These are phyloP conservation scores for Rhodomyrtus psidioides DNA, from an alignment of 441 rosid genomes.

Conservation along the genomic window DNA sequence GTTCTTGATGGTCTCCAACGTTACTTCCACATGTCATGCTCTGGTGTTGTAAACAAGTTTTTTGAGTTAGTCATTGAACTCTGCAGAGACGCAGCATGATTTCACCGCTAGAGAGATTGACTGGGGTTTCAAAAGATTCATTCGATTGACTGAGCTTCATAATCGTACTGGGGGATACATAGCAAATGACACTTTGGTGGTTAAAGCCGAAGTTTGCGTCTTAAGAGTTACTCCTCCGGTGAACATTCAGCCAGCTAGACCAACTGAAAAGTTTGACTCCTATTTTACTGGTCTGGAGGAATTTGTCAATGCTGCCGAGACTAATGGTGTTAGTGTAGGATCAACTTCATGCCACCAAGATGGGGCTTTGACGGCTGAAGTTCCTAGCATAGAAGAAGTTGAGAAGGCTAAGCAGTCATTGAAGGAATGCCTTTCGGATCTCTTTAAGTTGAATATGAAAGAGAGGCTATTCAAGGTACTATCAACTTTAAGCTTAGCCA, in stretches of 20 bases:
- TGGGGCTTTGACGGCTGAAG: neutral
- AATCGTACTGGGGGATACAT: neutral
- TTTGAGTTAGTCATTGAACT: neutral
- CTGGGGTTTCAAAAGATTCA: neutral
- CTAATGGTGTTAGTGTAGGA: neutral
- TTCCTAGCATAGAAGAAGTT: neutral
- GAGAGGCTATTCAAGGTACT: no score
- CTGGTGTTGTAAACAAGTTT: neutral
- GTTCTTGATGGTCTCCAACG: neutral
- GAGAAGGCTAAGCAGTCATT: slow-evolving; percentile 2
- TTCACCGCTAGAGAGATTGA: neutral
- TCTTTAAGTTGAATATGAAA: neutral
- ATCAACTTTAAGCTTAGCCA: no score
- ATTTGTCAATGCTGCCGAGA: neutral
- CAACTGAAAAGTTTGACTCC: neutral
- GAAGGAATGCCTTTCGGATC: neutral
- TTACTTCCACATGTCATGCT: neutral
- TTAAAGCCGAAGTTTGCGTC: neutral
- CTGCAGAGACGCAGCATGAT: neutral
- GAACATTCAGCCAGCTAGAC: neutral
- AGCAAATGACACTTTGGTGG: neutral
- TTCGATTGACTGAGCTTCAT: neutral
- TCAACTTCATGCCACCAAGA: neutral
- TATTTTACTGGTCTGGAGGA: neutral
- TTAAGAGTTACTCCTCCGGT: neutral